Evolutionary conservation across 2,329 filamentous ascomycete species (phyloP).

Genomic region (Colletotrichum sojae): DNA sequence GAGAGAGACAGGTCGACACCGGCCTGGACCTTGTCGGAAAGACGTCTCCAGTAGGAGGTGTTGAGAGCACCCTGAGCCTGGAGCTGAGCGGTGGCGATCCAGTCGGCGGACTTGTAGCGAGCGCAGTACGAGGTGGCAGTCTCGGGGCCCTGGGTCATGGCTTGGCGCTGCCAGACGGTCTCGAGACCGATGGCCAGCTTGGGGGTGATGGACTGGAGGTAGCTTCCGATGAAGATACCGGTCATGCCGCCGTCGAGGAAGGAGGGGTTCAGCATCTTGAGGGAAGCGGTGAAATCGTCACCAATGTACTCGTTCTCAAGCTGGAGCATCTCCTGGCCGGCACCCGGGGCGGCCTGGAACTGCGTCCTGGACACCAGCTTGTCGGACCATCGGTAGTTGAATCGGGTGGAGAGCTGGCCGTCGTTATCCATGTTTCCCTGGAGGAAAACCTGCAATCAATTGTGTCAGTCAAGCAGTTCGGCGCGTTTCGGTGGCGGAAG

Average conservation of each 20-base stretch:
- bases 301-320: conserved; percentile 97
- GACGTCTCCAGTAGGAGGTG: conserved; percentile 91
- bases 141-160: conserved; percentile 89
- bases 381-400: conserved; percentile 92
- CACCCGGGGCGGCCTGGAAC: conserved; percentile 84
- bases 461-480: conserved; percentile 16
- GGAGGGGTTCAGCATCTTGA: conserved; percentile 98
- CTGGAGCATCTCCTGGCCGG: conserved; percentile 88
- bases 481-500: conserved; percentile 7
- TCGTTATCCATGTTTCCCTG: conserved; percentile 97
- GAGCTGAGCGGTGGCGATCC: conserved; percentile 92
- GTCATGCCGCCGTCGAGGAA: conserved; percentile 92
- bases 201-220: conserved; percentile 93
- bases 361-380: conserved; percentile 88
- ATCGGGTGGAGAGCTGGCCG: conserved; percentile 86
- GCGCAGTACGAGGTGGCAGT: conserved; percentile 90
- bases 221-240: conserved; percentile 95
- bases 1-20: conserved; percentile 95
- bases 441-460: conserved; percentile 81
- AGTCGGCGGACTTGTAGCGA: conserved; percentile 91
- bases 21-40: conserved; percentile 96
- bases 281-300: conserved; percentile 89
- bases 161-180: conserved; percentile 92
- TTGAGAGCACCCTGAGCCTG: conserved; percentile 87
- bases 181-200: conserved; percentile 90